phyloP scores from a whole-genome alignment of 495 filamentous ascomycete species.

The Letharia lupina region DNA sequence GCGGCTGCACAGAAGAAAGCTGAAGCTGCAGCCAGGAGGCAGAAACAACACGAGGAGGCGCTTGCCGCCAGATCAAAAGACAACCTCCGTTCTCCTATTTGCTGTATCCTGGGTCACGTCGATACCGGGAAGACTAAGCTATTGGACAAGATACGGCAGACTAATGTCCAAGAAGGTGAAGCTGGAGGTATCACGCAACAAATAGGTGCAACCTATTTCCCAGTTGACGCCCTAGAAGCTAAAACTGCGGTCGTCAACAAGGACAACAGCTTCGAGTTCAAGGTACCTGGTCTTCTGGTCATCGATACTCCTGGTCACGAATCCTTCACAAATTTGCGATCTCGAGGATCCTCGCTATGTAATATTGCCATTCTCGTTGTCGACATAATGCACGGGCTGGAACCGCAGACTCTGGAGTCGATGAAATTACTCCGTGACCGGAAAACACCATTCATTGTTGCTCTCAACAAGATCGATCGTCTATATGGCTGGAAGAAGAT shows the following conservation, averaged over 20 bases:
- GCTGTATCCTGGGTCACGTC: conserved; percentile 99
- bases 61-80: conserved; percentile 87
- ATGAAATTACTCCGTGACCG: conserved; percentile 88
- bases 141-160: conserved; percentile 96
- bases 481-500: conserved; percentile 97
- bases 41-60: conserved; percentile 83
- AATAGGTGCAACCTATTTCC: conserved; percentile 99
- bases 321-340: conserved; percentile 97
- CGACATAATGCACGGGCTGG: conserved; percentile 99
- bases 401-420: conserved; percentile 95
- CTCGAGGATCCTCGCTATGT: conserved; percentile 91
- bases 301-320: conserved; percentile 99
- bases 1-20: conserved; percentile 71
- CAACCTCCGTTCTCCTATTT: conserved; percentile 93
- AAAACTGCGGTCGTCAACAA: conserved; percentile 92
- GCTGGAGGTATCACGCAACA: conserved; percentile 99
- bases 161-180: conserved; percentile 98
- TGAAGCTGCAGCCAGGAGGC: conserved; percentile 81
- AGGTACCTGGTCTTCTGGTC: conserved; percentile 91
- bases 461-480: conserved; percentile 99
- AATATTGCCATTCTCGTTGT: conserved; percentile 99
- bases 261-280: conserved; percentile 88
- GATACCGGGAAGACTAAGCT: conserved; percentile 99
- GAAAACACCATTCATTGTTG: conserved; percentile 97
- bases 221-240: conserved; percentile 79